Evolutionary conservation across 2,329 filamentous ascomycete species (phyloP), one percentile per base, ranked within the genome.

Genomic region (Paraphaeosphaeria sporulosa): DNA sequence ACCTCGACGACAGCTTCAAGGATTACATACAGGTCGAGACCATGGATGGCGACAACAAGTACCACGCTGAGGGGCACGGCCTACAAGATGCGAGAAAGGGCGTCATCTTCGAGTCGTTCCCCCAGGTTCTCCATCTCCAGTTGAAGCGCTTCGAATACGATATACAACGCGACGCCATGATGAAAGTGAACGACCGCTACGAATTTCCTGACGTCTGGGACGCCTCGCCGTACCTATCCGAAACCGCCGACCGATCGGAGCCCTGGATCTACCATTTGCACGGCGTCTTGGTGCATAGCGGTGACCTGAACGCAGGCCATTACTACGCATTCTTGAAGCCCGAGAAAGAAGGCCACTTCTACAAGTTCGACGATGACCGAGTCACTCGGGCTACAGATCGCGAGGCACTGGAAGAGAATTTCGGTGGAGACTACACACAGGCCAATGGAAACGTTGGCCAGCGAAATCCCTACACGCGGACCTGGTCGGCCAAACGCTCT

Each of bases 131-230:
- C 23, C 94, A 99, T 76, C 83, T 99, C 44, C 95, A 99, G 77
- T 86, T 99, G 61, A 98, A 98, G 81, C 90, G 95, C 55, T 99
- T 99, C 78, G 93, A 99, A 76, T 99, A 99, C 80, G 95, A 99
- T 79, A 91, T 97, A 71, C 90, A 96, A 68, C 89, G 92, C 69
- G 94, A 98, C 74, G 93, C 93, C 65, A 97, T 98, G 92, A 97
- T 96, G 90, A 99, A 99, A 81, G 93, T 99, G 76, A 96, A 96
- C 71, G 93, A 96, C 70, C 89, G 92, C 59, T 94, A 95, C 80
- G 93, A 96, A 72, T 96, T 95, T 67, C 93, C 92, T 1, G 92
- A 96, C 61, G 81, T 87, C 58, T 93, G 93, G 71, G 92, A 96
- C 73, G 92, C 94, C 7, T 84, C 91, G 0, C 93, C 93, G 0